A percentile compares a stretch with the other conserved stretches of the same genome.
phyloP scores from a whole-genome alignment of 2,329 filamentous ascomycete genomes.

The Teratosphaeria zuluensis region DNA sequence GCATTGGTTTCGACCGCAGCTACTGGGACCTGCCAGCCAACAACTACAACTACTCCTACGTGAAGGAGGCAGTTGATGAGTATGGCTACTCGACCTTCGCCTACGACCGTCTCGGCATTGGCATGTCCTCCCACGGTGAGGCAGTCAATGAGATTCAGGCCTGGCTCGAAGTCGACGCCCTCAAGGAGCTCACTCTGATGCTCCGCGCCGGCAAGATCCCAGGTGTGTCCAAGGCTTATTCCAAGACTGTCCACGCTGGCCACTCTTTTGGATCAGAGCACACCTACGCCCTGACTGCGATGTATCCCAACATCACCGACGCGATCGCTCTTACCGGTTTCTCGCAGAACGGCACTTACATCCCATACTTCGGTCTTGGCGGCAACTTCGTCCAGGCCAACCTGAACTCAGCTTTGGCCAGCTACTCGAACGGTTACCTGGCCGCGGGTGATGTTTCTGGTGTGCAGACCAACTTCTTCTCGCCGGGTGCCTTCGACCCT shows the following conservation, averaged over 20 bases:
- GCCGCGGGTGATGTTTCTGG: conserved; percentile 38
- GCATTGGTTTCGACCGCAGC: conserved; percentile 46
- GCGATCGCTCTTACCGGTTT: conserved; percentile 54
- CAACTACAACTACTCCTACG: conserved; percentile 54
- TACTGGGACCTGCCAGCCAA: conserved; percentile 55
- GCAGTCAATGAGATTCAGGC: conserved; percentile 52
- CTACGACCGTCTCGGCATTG: conserved; percentile 55
- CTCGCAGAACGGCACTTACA: conserved; percentile 39
- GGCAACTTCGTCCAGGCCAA: conserved; percentile 25
- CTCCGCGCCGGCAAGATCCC: conserved; percentile 40
- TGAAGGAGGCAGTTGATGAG: conserved; percentile 43
- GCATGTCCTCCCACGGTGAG: conserved; percentile 48
- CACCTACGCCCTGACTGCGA: conserved; percentile 45
- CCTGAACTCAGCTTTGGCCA: conserved; percentile 17
- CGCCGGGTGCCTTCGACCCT: conserved; percentile 46
- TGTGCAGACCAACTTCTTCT: conserved; percentile 42
- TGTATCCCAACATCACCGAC: conserved; percentile 45
- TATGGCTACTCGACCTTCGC: conserved; percentile 51
- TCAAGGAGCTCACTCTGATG: conserved; percentile 43
- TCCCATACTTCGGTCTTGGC: conserved; percentile 24
- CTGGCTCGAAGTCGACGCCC: conserved; percentile 48
- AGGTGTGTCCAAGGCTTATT: conserved; percentile 29
- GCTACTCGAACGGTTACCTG: conserved; percentile 43
- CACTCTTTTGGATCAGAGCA: conserved; percentile 56
- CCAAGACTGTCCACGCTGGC: conserved; percentile 49